Evolutionary conservation across 306 rosid genomes (phyloP).

Genomic region (Cucumis melo): DNA sequence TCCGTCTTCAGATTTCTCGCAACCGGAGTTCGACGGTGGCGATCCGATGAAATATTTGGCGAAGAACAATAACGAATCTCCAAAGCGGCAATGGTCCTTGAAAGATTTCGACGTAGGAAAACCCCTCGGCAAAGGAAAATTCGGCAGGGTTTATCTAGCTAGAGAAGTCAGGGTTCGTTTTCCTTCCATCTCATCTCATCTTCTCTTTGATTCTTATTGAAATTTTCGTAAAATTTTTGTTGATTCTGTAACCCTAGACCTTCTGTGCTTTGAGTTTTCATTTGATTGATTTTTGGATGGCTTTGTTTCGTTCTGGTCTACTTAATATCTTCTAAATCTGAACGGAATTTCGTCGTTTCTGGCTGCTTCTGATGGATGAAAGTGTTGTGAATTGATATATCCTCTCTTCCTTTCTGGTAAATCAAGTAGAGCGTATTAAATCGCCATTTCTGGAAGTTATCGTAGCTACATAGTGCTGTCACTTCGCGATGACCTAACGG

Average conservation of each 20-base stretch:
- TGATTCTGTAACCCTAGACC: neutral
- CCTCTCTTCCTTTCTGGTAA: neutral
- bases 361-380: neutral
- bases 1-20: neutral
- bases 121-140: slow-evolving; percentile 75
- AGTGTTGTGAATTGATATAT: neutral
- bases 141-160: slow-evolving; percentile 77
- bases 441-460: neutral
- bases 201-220: neutral
- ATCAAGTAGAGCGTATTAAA: neutral
- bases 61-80: neutral
- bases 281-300: neutral
- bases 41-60: slow-evolving; percentile 10
- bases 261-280: neutral
- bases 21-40: neutral
- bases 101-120: slow-evolving; percentile 72
- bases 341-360: neutral
- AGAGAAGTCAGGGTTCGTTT: slow-evolving; percentile 47
- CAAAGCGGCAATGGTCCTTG: slow-evolving; percentile 45
- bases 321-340: neutral
- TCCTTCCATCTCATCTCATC: neutral
- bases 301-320: neutral
- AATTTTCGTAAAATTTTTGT: neutral
- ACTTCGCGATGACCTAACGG: neutral
- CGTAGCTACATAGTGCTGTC: neutral